Evolutionary conservation across 768 basidiomycete species (phyloP).

Genomic region (Clitopilus hobsonii): DNA sequence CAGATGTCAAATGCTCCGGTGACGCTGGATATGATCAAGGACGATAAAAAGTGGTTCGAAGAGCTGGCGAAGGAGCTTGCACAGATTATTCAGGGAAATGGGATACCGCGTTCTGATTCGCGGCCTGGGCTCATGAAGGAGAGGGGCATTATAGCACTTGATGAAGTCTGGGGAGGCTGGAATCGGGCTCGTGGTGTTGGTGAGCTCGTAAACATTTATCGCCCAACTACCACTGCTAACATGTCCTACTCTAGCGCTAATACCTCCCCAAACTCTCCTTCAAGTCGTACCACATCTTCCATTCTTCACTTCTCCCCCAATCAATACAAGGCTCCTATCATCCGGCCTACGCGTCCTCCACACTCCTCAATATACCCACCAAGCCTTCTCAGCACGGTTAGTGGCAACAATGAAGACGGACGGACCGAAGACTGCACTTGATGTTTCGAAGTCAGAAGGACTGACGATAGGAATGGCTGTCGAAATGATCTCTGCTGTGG

Average conservation of each 20-base stretch:
- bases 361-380: constrained; percentile 68
- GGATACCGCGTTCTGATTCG: constrained; percentile 21
- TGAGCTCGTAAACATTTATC: constrained; percentile 29
- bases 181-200: constrained; percentile 90
- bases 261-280: constrained; percentile 86
- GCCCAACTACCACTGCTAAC: not conserved
- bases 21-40: constrained; percentile 83
- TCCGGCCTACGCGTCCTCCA: constrained; percentile 82
- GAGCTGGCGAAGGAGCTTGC: constrained; percentile 83
- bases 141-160: constrained; percentile 79
- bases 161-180: constrained; percentile 96
- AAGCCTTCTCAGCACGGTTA: constrained; percentile 67
- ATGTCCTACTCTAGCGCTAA: constrained; percentile 53
- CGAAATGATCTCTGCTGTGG: constrained; percentile 77
- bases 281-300: constrained; percentile 68
- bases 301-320: constrained; percentile 58
- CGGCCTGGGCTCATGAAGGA: constrained; percentile 67
- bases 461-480: constrained; percentile 68
- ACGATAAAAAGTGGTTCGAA: constrained; percentile 75
- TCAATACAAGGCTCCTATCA: constrained; percentile 61
- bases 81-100: constrained; percentile 49
- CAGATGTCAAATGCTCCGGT: constrained; percentile 75
- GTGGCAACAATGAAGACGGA: constrained; percentile 44
- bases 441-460: constrained; percentile 68
- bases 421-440: constrained; percentile 55